Percentiles rank a stretch among this genome's conserved stretches.
Conservation (phyloP, 2,329 filamentous ascomycete genomes). For the Neofusicoccum kwambonambiense region DNA sequence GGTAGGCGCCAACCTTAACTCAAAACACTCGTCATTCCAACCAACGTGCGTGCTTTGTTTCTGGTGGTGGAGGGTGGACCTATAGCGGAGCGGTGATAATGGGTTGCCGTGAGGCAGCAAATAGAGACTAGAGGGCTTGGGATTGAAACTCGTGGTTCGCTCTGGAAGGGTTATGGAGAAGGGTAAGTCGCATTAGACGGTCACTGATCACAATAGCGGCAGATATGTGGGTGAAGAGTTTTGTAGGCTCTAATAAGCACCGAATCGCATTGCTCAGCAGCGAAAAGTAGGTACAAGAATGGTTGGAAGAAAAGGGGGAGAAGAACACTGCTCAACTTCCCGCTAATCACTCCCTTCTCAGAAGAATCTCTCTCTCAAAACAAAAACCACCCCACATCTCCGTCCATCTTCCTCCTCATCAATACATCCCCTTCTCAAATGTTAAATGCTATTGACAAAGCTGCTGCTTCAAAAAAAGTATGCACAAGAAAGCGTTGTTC, state of each 20-base stretch:
- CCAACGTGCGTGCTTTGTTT: too few species aligned
- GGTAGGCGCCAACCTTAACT: neutral
- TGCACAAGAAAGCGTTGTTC: neutral
- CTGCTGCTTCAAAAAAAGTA: neutral
- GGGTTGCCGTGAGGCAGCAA: too few species aligned
- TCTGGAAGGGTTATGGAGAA: neutral
- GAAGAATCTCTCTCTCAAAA: neutral
- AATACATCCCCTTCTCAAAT: neutral
- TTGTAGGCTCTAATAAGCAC: neutral
- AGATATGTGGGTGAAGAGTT: too few species aligned
- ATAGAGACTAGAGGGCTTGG: too few species aligned
- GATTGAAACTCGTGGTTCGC: too few species aligned
- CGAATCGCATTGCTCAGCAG: slow-evolving; percentile 13
- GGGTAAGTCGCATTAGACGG: neutral
- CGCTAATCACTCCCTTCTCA: neutral
- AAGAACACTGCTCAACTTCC: neutral
- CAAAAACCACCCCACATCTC: neutral
- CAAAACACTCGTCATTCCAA: neutral
- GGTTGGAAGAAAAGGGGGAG: neutral
- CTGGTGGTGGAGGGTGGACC: neutral
- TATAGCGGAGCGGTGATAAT: neutral
- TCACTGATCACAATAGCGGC: neutral
- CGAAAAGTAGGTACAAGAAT: slow-evolving; percentile 14
- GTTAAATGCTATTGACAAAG: neutral
- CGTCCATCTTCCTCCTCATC: neutral